These are phyloP conservation scores for Didymella lethalis DNA, from an alignment of 2,329 filamentous ascomycete species.

Conservation along the genomic window DNA sequence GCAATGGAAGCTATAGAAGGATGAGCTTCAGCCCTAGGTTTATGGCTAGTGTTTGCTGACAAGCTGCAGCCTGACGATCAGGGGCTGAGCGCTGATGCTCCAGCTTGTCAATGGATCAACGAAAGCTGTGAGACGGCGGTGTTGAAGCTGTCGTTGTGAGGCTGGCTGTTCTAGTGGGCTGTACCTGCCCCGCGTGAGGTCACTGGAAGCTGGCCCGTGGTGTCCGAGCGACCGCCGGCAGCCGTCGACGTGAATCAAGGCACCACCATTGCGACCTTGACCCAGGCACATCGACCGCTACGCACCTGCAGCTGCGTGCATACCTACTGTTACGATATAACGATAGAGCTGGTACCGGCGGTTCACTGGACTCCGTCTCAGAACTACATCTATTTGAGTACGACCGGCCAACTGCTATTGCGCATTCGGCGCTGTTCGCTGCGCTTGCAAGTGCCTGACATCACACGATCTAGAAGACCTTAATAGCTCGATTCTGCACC, in stretches of 20 bases:
- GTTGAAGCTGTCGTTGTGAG: constrained; percentile 1
- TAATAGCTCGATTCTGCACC: constrained; percentile 9
- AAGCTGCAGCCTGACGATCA: constrained; percentile 14
- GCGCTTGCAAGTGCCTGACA: not conserved
- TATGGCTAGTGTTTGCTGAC: constrained; percentile 26
- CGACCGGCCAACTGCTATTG: constrained; percentile 1
- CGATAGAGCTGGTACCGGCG: not conserved
- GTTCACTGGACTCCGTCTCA: not conserved
- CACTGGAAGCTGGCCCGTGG: constrained; percentile 28
- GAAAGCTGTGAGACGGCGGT: not conserved
- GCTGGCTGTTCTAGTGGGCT: constrained; percentile 21
- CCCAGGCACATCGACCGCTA: constrained; percentile 19
- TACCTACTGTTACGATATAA: not conserved
- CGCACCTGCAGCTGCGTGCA: not conserved
- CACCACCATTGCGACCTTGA: constrained; percentile 26
- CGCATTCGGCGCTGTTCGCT: constrained; percentile 13
- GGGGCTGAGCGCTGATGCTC: constrained; percentile 5
- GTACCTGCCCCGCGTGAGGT: constrained; percentile 43
- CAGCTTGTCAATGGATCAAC: constrained; percentile 5
- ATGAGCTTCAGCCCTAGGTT: constrained; percentile 33
- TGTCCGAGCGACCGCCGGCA: constrained; percentile 7
- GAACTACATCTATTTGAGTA: not conserved
- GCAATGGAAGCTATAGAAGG: constrained; percentile 50
- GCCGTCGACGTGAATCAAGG: constrained; percentile 28
- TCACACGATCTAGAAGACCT: not conserved